A percentile compares a stretch with the other conserved stretches of the same genome.
Conservation (phyloP, 495 filamentous ascomycete genomes). For the Darksidea phi region DNA sequence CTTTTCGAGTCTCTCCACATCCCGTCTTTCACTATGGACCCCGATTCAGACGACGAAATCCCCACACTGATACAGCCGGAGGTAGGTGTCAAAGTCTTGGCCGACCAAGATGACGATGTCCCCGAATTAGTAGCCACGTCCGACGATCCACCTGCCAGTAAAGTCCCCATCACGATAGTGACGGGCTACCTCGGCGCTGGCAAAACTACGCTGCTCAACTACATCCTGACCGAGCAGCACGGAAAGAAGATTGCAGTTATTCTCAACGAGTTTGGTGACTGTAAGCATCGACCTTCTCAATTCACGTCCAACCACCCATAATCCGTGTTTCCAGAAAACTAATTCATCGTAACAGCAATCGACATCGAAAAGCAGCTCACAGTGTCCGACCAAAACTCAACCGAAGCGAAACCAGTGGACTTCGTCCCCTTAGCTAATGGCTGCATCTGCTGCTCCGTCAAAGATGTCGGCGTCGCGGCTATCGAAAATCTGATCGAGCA, state of each 20-base stretch:
- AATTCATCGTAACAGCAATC: constrained; percentile 56
- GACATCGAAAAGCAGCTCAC: constrained; percentile 95
- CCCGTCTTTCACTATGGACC: constrained; percentile 14
- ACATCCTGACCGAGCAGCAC: constrained; percentile 89
- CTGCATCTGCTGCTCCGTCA: constrained; percentile 98
- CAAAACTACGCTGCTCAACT: constrained; percentile 93
- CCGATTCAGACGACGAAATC: constrained; percentile 54
- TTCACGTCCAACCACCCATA: background rate
- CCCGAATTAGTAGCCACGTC: constrained; percentile 46
- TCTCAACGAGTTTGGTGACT: constrained; percentile 96
- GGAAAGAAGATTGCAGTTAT: constrained; percentile 98
- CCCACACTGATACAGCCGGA: constrained; percentile 60
- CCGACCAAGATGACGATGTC: constrained; percentile 36
- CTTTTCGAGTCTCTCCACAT: background rate
- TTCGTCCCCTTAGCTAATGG: constrained; percentile 71
- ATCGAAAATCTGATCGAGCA: constrained; percentile 95
- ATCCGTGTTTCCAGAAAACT: background rate
- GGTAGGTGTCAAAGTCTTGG: constrained; percentile 49
- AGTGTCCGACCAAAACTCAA: constrained; percentile 58
- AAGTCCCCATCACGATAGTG: constrained; percentile 92
- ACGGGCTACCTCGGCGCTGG: constrained; percentile 92
- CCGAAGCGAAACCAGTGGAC: constrained; percentile 17
- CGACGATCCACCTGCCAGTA: constrained; percentile 47
- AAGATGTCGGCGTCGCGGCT: constrained; percentile 87
- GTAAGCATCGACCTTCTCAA: constrained; percentile 59